phyloP scores from a whole-genome alignment of 495 filamentous ascomycete species.

The Podospora anserina region DNA sequence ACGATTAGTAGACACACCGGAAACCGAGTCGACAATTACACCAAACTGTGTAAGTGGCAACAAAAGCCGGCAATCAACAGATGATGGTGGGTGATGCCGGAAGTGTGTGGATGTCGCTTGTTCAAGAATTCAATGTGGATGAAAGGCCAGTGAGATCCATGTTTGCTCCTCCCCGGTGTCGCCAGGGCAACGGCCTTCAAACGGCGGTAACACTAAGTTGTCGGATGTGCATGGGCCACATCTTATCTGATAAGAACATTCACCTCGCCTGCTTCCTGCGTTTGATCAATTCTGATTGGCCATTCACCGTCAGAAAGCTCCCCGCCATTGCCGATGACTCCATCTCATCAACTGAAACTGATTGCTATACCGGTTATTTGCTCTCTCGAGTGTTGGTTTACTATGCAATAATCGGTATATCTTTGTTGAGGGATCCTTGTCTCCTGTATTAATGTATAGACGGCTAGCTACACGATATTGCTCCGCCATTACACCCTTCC shows the following conservation, averaged over 20 bases:
- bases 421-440: conserved; percentile 1
- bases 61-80: not conserved
- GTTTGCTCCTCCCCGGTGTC: conserved; percentile 12
- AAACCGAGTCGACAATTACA: not conserved
- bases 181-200: conserved; percentile 14
- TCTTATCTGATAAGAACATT: conserved; percentile 12
- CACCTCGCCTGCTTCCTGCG: not conserved
- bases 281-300: conserved; percentile 12
- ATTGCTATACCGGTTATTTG: not conserved
- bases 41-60: conserved; percentile 4
- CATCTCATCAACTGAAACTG: not conserved
- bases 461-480: not conserved
- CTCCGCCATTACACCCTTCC: not conserved
- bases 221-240: not conserved
- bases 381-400: conserved; percentile 1
- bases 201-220: not conserved
- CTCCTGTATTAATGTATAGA: not conserved
- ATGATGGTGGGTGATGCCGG: not conserved
- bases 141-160: conserved; percentile 7
- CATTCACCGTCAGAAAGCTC: conserved; percentile 8
- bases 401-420: not conserved
- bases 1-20: not conserved
- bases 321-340: conserved; percentile 17
- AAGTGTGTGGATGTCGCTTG: conserved; percentile 9
- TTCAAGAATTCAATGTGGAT: conserved; percentile 18